Conservation (phyloP, 768 basidiomycete genomes). For the Trichaptum fuscoviolaceum region DNA sequence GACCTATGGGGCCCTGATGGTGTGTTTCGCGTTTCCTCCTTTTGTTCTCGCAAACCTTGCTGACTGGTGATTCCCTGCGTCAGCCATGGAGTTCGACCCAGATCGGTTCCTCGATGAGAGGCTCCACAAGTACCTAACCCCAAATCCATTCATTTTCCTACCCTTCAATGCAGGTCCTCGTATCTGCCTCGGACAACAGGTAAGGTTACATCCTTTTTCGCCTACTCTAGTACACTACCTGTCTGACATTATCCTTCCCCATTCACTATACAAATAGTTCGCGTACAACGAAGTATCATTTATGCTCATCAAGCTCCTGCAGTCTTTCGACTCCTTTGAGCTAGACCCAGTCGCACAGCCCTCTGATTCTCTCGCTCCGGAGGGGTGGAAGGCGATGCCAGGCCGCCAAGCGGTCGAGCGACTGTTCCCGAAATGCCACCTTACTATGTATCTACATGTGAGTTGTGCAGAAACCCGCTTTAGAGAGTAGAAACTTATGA, state of each 20-base stretch:
- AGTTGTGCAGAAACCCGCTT: background rate
- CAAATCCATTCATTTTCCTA: constrained; percentile 64
- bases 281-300: constrained; percentile 26
- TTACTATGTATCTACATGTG: constrained; percentile 13
- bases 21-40: constrained; percentile 7
- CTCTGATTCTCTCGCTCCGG: constrained; percentile 11
- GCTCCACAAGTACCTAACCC: constrained; percentile 45
- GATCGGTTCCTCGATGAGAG: constrained; percentile 61
- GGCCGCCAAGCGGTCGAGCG: constrained; percentile 11
- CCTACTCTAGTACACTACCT: constrained; percentile 13
- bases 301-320: constrained; percentile 19
- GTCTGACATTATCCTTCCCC: background rate
- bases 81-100: constrained; percentile 50
- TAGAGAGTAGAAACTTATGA: background rate
- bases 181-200: constrained; percentile 34
- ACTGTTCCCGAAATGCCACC: constrained; percentile 12
- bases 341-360: constrained; percentile 18
- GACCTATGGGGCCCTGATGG: constrained; percentile 35
- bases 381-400: constrained; percentile 9
- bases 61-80: background rate
- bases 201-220: constrained; percentile 24
- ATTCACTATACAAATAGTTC: constrained; percentile 17
- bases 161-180: constrained; percentile 63
- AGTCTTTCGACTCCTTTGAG: constrained; percentile 16
- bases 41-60: background rate